Evolutionary conservation across 2,329 filamentous ascomycete genomes (phyloP).

Genomic region (Penicillium sp.): DNA sequence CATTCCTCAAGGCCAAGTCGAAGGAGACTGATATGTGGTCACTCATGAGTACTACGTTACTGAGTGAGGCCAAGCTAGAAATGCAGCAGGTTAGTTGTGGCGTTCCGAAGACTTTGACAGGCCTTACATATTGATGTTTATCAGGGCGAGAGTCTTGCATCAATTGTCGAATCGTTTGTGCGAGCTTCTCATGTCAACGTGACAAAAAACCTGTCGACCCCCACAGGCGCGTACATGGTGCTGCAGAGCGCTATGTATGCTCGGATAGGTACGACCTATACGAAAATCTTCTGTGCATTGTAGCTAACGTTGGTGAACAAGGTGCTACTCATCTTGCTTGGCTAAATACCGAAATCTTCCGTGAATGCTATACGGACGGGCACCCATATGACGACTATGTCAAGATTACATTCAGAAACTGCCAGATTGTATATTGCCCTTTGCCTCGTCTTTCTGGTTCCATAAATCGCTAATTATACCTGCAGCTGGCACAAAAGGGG

Average conservation of each 20-base stretch:
- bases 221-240: conserved; percentile 72
- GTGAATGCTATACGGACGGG: conserved; percentile 67
- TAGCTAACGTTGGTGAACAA: conserved; percentile 16
- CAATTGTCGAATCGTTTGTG: conserved; percentile 74
- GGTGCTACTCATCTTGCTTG: conserved; percentile 56
- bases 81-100: conserved; percentile 66
- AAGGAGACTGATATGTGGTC: conserved; percentile 85
- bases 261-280: conserved; percentile 61
- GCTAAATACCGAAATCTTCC: conserved; percentile 70
- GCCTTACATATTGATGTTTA: conserved; percentile 17
- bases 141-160: conserved; percentile 58
- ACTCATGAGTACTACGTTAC: conserved; percentile 76
- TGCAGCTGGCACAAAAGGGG: conserved; percentile 62
- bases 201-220: conserved; percentile 70
- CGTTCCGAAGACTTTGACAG: not conserved
- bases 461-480: not conserved
- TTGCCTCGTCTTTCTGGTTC: not conserved
- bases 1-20: conserved; percentile 81
- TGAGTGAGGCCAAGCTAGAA: conserved; percentile 81
- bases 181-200: conserved; percentile 80
- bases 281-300: not conserved
- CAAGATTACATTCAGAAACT: conserved; percentile 70
- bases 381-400: conserved; percentile 75
- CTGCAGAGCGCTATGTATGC: conserved; percentile 74
- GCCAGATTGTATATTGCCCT: conserved; percentile 54